phyloP scores from a whole-genome alignment of 805 yeast genomes.

The Yarrowia hollandica region DNA sequence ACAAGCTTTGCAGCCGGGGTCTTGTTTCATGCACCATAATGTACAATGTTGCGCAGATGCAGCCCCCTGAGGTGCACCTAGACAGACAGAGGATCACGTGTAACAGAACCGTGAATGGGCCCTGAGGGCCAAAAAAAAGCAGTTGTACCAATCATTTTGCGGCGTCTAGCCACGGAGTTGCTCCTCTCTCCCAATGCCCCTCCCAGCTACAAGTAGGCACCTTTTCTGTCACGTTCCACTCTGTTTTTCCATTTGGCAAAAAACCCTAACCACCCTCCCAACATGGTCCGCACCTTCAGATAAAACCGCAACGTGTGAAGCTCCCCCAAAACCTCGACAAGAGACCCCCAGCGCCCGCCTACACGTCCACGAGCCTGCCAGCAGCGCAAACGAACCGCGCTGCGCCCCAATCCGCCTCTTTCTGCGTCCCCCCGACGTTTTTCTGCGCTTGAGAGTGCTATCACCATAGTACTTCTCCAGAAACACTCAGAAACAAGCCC shows the following conservation, averaged over 20 bases:
- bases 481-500: neutral
- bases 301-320: conserved; percentile 28
- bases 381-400: neutral
- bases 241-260: conserved; percentile 26
- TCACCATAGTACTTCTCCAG: too few relatives aligned
- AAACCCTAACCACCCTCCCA: conserved; percentile 28
- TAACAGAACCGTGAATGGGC: too few relatives aligned
- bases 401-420: conserved; percentile 5
- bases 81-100: too few relatives aligned
- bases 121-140: too few relatives aligned
- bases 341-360: conserved; percentile 9
- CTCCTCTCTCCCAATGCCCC: neutral
- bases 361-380: neutral
- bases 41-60: conserved; percentile 7
- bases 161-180: too few relatives aligned
- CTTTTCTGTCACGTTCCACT: conserved; percentile 27
- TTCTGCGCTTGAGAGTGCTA: neutral
- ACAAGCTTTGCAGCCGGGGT: conserved; percentile 20
- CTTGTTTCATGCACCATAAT: conserved; percentile 12
- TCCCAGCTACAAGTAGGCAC: too few relatives aligned
- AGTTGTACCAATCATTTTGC: too few relatives aligned
- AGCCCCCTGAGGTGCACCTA: neutral
- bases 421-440: neutral
- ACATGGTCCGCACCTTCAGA: conserved; percentile 6
- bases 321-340: conserved; percentile 11